Percentiles rank a stretch among this genome's conserved stretches.
These are phyloP conservation scores for Eucommia ulmoides DNA, from an alignment of 257 asterid species.

Conservation along the genomic window DNA sequence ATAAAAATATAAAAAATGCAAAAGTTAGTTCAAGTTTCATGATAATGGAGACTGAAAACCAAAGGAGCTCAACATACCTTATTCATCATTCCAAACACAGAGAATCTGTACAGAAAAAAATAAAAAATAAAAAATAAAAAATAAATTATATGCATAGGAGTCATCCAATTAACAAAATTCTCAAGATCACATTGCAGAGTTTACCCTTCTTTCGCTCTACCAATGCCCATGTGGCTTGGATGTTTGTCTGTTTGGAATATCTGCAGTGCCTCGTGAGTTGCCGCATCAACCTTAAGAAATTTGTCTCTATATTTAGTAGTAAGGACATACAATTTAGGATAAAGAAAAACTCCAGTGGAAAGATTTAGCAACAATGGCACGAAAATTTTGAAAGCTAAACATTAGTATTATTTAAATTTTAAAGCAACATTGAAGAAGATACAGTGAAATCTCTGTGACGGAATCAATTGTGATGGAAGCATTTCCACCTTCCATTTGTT, in stretches of 20 bases:
- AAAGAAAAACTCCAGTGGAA: constrained; percentile 10
- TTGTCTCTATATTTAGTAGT: constrained; percentile 51
- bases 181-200: constrained; percentile 9
- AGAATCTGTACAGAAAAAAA: constrained; percentile 54
- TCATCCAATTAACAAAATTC: constrained; percentile 1
- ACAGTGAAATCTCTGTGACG: constrained; percentile 71
- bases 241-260: constrained; percentile 93
- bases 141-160: too few relatives aligned
- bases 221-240: constrained; percentile 99
- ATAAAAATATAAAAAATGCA: constrained; percentile 11
- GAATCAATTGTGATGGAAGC: constrained; percentile 72
- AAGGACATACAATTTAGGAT: constrained; percentile 29
- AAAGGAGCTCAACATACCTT: constrained; percentile 41
- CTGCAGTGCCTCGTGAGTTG: constrained; percentile 89
- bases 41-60: constrained; percentile 9
- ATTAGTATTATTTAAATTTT: too few relatives aligned
- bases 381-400: constrained; percentile 4
- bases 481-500: constrained; percentile 53
- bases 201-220: constrained; percentile 99
- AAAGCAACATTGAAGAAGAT: too few relatives aligned
- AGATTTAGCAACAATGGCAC: constrained; percentile 3
- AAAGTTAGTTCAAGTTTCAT: constrained; percentile 14
- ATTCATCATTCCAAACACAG: constrained; percentile 96
- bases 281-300: constrained; percentile 87
- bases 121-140: too few relatives aligned